A percentile compares a stretch with the other conserved stretches of the same genome.
Conservation (phyloP, 2,329 filamentous ascomycete genomes). For the Beauveria bassiana region DNA sequence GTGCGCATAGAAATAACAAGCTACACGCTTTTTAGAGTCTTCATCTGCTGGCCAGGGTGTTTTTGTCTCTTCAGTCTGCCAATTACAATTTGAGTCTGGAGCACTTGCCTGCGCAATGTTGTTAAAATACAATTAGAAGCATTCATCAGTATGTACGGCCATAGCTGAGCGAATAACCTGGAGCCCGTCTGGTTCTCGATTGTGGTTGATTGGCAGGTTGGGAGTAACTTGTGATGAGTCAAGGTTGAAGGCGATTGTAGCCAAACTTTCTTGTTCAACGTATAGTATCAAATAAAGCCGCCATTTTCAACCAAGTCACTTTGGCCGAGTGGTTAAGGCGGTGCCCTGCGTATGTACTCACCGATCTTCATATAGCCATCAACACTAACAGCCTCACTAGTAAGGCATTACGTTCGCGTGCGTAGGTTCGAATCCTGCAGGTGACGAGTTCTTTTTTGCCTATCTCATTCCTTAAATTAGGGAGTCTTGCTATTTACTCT, state of each 20-base stretch:
- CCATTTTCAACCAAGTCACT: not conserved
- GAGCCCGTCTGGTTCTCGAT: not conserved
- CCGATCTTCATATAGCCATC: too few relatives aligned
- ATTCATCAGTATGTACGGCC: not conserved
- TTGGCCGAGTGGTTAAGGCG: conserved; percentile 4
- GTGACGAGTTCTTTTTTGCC: not conserved
- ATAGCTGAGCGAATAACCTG: not conserved
- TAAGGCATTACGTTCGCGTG: conserved; percentile 3
- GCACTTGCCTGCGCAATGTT: too few relatives aligned
- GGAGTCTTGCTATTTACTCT: too few relatives aligned
- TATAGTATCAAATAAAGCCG: not conserved
- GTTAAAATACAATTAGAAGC: too few relatives aligned
- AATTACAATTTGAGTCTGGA: too few relatives aligned
- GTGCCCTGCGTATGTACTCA: not conserved
- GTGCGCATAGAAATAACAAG: too few relatives aligned
- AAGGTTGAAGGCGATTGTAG: not conserved
- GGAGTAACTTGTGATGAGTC: too few relatives aligned
- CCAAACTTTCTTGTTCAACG: not conserved
- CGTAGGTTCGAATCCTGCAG: conserved; percentile 2
- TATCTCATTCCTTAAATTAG: not conserved
- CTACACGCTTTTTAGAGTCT: too few relatives aligned
- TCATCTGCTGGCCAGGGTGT: too few relatives aligned
- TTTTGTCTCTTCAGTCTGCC: too few relatives aligned
- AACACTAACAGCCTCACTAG: too few relatives aligned
- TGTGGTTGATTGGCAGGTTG: not conserved